Evolutionary conservation across 768 basidiomycete species (phyloP).

Genomic region (Tylopilus sp.): DNA sequence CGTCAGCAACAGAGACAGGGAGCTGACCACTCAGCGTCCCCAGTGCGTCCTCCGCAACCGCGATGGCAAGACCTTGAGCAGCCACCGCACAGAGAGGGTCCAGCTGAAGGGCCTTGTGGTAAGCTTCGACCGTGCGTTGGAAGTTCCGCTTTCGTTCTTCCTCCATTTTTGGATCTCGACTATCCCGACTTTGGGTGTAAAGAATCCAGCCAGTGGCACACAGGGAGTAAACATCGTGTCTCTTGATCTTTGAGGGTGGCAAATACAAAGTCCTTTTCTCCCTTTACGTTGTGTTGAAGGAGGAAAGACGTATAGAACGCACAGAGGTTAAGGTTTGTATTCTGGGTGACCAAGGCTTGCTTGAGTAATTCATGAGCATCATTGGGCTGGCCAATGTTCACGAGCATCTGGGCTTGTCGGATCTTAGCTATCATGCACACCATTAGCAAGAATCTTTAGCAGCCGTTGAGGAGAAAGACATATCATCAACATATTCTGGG

Average conservation of each 20-base stretch:
- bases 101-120: slow-evolving; percentile 82
- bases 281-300: slow-evolving; percentile 67
- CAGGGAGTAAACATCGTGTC: slow-evolving; percentile 86
- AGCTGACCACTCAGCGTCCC: slow-evolving; percentile 59
- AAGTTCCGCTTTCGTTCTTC: slow-evolving; percentile 75
- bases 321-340: slow-evolving; percentile 78
- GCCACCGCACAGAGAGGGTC: slow-evolving; percentile 89
- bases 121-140: slow-evolving; percentile 83
- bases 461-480: slow-evolving; percentile 24
- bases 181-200: slow-evolving; percentile 85
- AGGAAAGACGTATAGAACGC: slow-evolving; percentile 94
- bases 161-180: slow-evolving; percentile 53
- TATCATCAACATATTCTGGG: slow-evolving; percentile 96
- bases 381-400: slow-evolving; percentile 63
- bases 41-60: slow-evolving; percentile 87
- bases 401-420: slow-evolving; percentile 80
- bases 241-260: slow-evolving; percentile 82
- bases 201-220: slow-evolving; percentile 86
- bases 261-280: slow-evolving; percentile 88
- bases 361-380: slow-evolving; percentile 89
- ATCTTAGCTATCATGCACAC: slow-evolving; percentile 70
- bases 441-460: slow-evolving; percentile 7
- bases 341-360: slow-evolving; percentile 79
- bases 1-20: slow-evolving; percentile 52
- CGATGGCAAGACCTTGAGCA: slow-evolving; percentile 93